Evolutionary conservation across 768 basidiomycete genomes (phyloP), one percentile per base, ranked within the genome.

Genomic region (Calocera cornea): DNA sequence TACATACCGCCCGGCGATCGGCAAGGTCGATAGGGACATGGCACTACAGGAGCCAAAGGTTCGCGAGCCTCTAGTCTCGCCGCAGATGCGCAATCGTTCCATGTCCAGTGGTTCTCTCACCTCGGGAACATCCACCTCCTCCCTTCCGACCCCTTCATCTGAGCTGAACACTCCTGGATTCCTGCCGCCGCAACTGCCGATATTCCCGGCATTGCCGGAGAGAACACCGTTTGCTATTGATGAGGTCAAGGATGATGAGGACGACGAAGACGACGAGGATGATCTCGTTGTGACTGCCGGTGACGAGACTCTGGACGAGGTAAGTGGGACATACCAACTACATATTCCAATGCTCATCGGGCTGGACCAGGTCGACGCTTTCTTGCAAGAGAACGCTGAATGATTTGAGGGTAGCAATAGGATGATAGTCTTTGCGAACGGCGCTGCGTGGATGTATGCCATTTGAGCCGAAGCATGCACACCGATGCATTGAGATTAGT

Each of bases 211-310:
- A 34, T 80, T 92, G 54, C 88, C 95, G 88, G 90, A 95, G 75
- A 81, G 95, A 47, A 93, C 92, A 29, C 88, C 89, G 70, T 99
- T 99, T 75, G 92, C 92, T n/a, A 97, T 98, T 68, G 97, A 99
- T 73, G 92, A 94, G 76, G 91, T 87, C 2, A 88, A 86, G 65
- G 90, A 92, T 67, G 89, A 88, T 12, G 90, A 90, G 31, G 87
- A 87, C 0, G 88, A 90, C 12, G 77, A 87, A 74, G 78, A 86
- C 75, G 77, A 83, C 7, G 79, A 78, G 8, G 77, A 78, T 33
- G 85, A 84, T 31, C 79, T 78, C 16, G 84, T 81, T 64, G 81
- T 77, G 24, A 79, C 75, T 64, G 86, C 84, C 54, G 87, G 87
- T 67, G 87, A 88, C 69, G 85, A 85, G 67, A 91, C 95, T 60